Evolutionary conservation across 139 green algal genomes (phyloP).

Genomic region (Raphidocelis subcapitata): DNA sequence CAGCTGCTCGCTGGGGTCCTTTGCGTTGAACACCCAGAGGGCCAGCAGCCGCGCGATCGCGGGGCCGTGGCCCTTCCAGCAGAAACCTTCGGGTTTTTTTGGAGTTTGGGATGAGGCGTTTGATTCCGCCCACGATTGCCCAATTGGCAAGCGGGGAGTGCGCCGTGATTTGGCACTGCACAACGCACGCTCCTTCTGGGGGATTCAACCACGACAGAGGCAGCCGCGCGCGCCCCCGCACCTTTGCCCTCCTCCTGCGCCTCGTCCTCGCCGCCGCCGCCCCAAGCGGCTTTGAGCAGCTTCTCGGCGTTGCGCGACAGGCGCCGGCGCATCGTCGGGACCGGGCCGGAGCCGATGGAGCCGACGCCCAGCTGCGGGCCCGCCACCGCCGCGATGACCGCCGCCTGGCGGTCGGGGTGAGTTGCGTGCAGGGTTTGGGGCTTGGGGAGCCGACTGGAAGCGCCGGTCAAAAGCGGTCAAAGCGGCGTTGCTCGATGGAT

Average conservation of each 20-base stretch:
- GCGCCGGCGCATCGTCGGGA: not conserved
- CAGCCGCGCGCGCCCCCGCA: too few species aligned
- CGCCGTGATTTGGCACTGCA: too few species aligned
- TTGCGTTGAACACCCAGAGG: constrained; percentile 4
- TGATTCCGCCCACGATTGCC: too few species aligned
- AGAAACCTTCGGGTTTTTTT: too few species aligned
- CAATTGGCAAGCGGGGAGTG: too few species aligned
- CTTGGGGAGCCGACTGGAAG: too few species aligned
- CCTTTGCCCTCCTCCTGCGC: constrained; percentile 11
- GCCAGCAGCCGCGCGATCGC: constrained; percentile 13
- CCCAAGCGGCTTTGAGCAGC: constrained; percentile 8
- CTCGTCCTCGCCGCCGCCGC: constrained; percentile 15
- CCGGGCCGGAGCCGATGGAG: not conserved
- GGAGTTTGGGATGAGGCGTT: too few species aligned
- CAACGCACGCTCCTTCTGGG: too few species aligned
- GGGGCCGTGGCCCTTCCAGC: constrained; percentile 5
- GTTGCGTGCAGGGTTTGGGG: too few species aligned
- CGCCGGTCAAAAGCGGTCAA: too few species aligned
- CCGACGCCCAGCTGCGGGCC: not conserved
- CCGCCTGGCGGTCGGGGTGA: not conserved
- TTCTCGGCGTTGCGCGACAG: constrained; percentile 2
- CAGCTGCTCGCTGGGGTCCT: constrained; percentile 12
- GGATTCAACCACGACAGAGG: too few species aligned
- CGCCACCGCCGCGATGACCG: not conserved
- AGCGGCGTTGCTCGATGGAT: too few species aligned